Base-by-base conservation (phyloP, 2,329 filamentous ascomycete species). In the Xylariaceae sp. region DNA sequence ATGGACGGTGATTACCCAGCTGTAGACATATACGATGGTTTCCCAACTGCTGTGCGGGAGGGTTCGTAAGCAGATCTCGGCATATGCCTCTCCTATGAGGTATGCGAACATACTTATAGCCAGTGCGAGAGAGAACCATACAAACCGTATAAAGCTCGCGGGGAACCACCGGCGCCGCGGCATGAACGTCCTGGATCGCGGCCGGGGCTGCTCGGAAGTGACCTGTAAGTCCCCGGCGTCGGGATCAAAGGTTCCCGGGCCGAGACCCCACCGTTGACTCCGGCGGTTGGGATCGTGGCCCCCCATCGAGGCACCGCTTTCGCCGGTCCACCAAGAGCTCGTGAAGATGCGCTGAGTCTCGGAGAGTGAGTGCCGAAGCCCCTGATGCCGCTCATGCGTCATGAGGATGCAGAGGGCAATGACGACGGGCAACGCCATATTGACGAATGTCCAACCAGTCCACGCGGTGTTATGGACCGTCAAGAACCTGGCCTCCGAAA, bases 341-440 rank as follows among this genome's bases (percentile, higher is more conserved):
- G 82, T 85, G 60, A 86, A 86, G 62, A 86, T 84, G 61, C 82
- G 80, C 67, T 85, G 84, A 5, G 84, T 86, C 62, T 86, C 83
- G 22, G 81, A 85, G 2, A 86, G 74, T 0, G 79, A 78, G 59
- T 84, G 76, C 15, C 83, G 79, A 19, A 84, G 75, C 21, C 80
- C 74, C 2, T 86, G 75, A 59, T 86, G 83, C 8, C 84, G 79
- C 69, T 85, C 81, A 55, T 85, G 81, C 32, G 77, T 80, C 65
- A 84, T 77, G 18, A 87, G 74, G 59, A 87, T 84, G 54, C 77
- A 70, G 64, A 85, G 84, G 16, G 84, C 84, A 54, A 85, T 82
- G 43, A 80, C 74, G n/a, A 87, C 81, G 2, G 84, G 84, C 72
- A 86, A 75, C 40, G 83, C 81, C 84, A 87, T 87, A 63, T 83